A percentile compares a stretch with the other conserved stretches of the same genome.
Evolutionary conservation across 1,139 yeast species (phyloP).

Genomic region (Hanseniaspora gamundiae): DNA sequence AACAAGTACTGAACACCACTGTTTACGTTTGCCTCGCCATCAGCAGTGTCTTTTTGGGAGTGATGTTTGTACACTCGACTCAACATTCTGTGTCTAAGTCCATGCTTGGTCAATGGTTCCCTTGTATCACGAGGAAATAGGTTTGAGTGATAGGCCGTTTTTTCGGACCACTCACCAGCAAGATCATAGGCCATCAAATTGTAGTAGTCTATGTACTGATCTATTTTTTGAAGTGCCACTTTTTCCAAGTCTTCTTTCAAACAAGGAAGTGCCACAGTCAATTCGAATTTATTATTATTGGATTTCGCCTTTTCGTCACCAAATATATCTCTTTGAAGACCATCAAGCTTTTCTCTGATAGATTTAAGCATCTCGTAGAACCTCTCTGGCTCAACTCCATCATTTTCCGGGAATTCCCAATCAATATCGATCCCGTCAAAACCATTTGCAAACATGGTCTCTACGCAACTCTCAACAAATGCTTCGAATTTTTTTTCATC

Average conservation of each 20-base stretch:
- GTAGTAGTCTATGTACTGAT: slow-evolving; percentile 51
- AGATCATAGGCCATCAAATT: slow-evolving; percentile 89
- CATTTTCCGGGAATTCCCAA: slow-evolving; percentile 74
- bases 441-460: slow-evolving; percentile 39
- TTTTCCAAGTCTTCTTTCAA: slow-evolving; percentile 34
- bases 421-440: slow-evolving; percentile 90
- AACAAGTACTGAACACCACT: slow-evolving; percentile 38
- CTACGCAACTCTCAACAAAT: slow-evolving; percentile 42
- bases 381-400: slow-evolving; percentile 31
- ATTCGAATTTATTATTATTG: slow-evolving; percentile 29
- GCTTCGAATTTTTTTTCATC: slow-evolving; percentile 27
- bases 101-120: neutral
- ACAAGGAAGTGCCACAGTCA: slow-evolving; percentile 74
- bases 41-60: slow-evolving; percentile 21
- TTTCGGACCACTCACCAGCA: slow-evolving; percentile 63
- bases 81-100: slow-evolving; percentile 8
- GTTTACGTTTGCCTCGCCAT: slow-evolving; percentile 29
- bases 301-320: slow-evolving; percentile 13
- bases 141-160: slow-evolving; percentile 60
- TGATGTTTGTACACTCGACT: neutral
- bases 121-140: slow-evolving; percentile 29
- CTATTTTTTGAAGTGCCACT: slow-evolving; percentile 41
- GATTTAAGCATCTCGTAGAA: slow-evolving; percentile 35
- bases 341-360: slow-evolving; percentile 33
- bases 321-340: slow-evolving; percentile 23